Conservation (phyloP, 805 yeast species). For the Saturnispora diversa region DNA sequence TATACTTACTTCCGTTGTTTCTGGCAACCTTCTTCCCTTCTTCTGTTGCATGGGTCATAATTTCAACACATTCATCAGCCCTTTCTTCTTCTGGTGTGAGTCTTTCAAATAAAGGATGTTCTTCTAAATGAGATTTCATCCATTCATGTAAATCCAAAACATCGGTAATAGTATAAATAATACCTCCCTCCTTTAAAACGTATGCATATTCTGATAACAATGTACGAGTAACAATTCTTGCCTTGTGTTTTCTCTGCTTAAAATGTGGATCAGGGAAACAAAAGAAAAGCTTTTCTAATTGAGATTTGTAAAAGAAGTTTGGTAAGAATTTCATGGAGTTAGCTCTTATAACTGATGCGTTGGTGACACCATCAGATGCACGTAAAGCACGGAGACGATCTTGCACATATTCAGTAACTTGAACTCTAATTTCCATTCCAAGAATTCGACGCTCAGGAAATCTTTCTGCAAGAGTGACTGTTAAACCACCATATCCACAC, state of each 20-base stretch:
- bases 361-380: constrained; percentile 55
- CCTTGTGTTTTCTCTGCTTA: constrained; percentile 95
- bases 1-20: constrained; percentile 77
- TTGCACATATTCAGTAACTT: constrained; percentile 94
- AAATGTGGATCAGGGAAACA: constrained; percentile 99
- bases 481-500: constrained; percentile 93
- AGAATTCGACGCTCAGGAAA: constrained; percentile 69
- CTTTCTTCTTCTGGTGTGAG: constrained; percentile 71
- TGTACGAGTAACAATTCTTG: constrained; percentile 88
- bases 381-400: constrained; percentile 89
- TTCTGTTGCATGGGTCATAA: constrained; percentile 91
- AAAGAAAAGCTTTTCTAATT: constrained; percentile 85
- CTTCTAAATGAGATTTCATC: constrained; percentile 91
- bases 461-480: constrained; percentile 68
- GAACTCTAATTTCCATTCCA: constrained; percentile 97
- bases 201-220: constrained; percentile 87
- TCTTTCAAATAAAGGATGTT: constrained; percentile 86
- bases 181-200: constrained; percentile 77
- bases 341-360: constrained; percentile 84
- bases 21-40: constrained; percentile 96
- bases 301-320: constrained; percentile 79
- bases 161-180: constrained; percentile 91
- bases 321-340: constrained; percentile 97
- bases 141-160: constrained; percentile 88
- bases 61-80: constrained; percentile 69